Evolutionary conservation across 306 rosid species (phyloP).

Genomic region (Quercus engelmannii): DNA sequence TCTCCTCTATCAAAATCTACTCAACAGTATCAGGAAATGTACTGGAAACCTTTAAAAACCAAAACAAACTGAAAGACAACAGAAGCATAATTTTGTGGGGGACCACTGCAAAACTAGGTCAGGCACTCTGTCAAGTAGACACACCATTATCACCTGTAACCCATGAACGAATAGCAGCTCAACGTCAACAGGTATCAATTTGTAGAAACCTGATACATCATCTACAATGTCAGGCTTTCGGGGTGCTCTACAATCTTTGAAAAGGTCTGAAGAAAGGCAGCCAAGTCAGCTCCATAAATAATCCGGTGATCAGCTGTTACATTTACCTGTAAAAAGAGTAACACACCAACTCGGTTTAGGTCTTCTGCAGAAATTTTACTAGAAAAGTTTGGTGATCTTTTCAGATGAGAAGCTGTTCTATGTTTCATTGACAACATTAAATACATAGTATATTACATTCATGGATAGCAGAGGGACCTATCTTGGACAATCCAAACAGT

Average conservation of each 20-base stretch:
- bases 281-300: slow-evolving; percentile 88
- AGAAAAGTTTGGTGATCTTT: background rate
- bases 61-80: slow-evolving; percentile 19
- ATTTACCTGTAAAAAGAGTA: slow-evolving; percentile 66
- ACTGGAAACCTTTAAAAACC: slow-evolving; percentile 12
- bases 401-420: background rate
- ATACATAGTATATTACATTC: background rate
- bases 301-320: slow-evolving; percentile 93
- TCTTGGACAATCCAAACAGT: background rate
- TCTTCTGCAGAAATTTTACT: background rate
- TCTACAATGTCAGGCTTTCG: slow-evolving; percentile 78
- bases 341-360: background rate
- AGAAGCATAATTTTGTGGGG: slow-evolving; percentile 20
- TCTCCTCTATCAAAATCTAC: slow-evolving; percentile 30
- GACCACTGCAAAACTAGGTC: slow-evolving; percentile 18
- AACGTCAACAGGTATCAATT: slow-evolving; percentile 6
- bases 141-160: slow-evolving; percentile 9
- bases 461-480: background rate
- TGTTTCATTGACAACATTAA: background rate
- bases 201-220: slow-evolving; percentile 22
- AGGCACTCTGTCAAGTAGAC: slow-evolving; percentile 10
- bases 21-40: slow-evolving; percentile 15
- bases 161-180: slow-evolving; percentile 9
- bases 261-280: slow-evolving; percentile 81
- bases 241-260: slow-evolving; percentile 77